These are phyloP conservation scores for Globisporangium orthogonon DNA, from an alignment of 352 stramenopile genomes.

Conservation along the genomic window DNA sequence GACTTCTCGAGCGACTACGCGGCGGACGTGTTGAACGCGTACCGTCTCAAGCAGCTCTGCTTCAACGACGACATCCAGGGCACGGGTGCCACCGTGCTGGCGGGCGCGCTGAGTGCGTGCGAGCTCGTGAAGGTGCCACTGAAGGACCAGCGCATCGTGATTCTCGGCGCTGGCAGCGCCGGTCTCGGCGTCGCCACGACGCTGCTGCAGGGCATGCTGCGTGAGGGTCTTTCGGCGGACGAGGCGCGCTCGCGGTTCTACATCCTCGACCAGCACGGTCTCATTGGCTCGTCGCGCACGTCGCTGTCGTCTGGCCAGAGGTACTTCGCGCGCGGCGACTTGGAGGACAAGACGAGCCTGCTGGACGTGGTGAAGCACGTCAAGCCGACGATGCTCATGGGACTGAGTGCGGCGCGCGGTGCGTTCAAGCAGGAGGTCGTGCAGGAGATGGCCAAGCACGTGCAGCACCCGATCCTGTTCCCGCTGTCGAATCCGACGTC, in stretches of 20 bases:
- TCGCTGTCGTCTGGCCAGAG: conserved; percentile 70
- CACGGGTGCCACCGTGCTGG: conserved; percentile 93
- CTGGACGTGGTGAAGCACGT: conserved; percentile 79
- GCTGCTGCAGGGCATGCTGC: conserved; percentile 89
- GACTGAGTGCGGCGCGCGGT: conserved; percentile 82
- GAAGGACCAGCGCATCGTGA: conserved; percentile 93
- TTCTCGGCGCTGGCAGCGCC: conserved; percentile 91
- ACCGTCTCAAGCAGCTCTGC: conserved; percentile 91
- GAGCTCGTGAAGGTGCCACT: conserved; percentile 69
- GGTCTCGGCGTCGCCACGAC: conserved; percentile 92
- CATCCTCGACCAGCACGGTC: conserved; percentile 72
- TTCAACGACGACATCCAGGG: conserved; percentile 99
- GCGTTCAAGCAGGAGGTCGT: conserved; percentile 86
- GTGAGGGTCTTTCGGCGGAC: conserved; percentile 60
- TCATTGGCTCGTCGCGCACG: conserved; percentile 42
- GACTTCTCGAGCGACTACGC: conserved; percentile 92
- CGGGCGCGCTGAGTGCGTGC: conserved; percentile 80
- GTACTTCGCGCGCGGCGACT: conserved; percentile 66
- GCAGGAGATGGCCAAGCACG: conserved; percentile 86
- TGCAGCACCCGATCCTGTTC: conserved; percentile 93
- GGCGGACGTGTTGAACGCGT: conserved; percentile 91
- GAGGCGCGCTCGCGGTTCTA: conserved; percentile 73
- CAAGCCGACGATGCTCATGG: conserved; percentile 95
- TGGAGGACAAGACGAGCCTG: conserved; percentile 68
- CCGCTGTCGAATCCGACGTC: conserved; percentile 95